Base-by-base conservation (phyloP, 306 rosid genomes). In the Cicer chorassanicum region DNA sequence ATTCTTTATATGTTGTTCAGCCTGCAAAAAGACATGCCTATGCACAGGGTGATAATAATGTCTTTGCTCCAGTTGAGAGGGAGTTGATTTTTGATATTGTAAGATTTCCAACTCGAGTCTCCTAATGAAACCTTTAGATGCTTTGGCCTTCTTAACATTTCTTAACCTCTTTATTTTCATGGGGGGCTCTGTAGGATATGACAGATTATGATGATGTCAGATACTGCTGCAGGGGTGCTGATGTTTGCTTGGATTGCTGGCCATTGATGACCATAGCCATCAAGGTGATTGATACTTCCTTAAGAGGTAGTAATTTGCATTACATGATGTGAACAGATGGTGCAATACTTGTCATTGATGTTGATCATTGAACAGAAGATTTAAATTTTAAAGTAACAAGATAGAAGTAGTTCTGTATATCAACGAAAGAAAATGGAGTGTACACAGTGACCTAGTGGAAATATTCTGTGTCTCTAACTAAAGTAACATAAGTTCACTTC, bases 181-280 rank as follows among this genome's bases (percentile, higher is more conserved):
- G 44, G 44, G 38, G 55, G 68, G 13, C 68, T 73, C 6, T 18
- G 68, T 87, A 92, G 97, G 99, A 94, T 86, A 90, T 94, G 75
- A 64, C 95, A 34, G 97, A 92, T 79, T 94, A 94, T 13, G 96
- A 94, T 85, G 97, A 94, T 80, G 89, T 87, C 49, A 89, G 97
- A 71, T 94, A 88, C 87, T 94, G 99, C 86, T 94, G 99, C 82
- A 82, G 95, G 2, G 97, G 99, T 68, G 99, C 99, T 81, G 97
- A 92, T 46, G 91, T 92, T 75, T 94, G 97, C 85, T 81, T 92
- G 87, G 77, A 87, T 53, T 94, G 99, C 83, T 94, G 99, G 99
- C 97, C 96, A 2, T 82, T 94, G 63, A 94, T 94, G 99, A 94
- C 98, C 21, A 78, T 87, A 81, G 92, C 93, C 64, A 85, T 92